Evolutionary conservation across 108 stramenopile genomes (phyloP).

Genomic region (Cyclotella baltica): DNA sequence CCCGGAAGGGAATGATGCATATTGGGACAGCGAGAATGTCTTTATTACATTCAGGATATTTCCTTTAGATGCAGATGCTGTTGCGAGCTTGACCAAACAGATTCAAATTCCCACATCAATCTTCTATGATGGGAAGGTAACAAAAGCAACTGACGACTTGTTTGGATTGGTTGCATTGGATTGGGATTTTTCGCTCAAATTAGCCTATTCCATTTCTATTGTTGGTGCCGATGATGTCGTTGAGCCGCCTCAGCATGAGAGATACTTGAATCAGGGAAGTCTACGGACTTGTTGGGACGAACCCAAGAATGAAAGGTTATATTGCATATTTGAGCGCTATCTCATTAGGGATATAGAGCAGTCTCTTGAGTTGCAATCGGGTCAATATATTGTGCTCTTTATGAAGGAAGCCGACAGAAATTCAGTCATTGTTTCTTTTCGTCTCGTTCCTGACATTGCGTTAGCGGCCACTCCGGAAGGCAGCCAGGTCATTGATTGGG

Average conservation of each 20-base stretch:
- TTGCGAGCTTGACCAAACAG: conserved; percentile 62
- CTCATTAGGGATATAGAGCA: conserved; percentile 44
- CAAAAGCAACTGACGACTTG: conserved; percentile 49
- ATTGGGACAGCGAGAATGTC: conserved; percentile 60
- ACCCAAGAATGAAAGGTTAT: conserved; percentile 32
- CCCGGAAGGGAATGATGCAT: conserved; percentile 55
- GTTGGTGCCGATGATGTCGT: conserved; percentile 53
- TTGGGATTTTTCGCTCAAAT: conserved; percentile 71
- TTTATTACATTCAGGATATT: conserved; percentile 66
- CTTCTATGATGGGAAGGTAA: conserved; percentile 66
- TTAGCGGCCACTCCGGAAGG: neutral
- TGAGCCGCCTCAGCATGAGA: conserved; percentile 22
- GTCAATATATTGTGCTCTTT: conserved; percentile 50
- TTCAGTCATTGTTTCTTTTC: conserved; percentile 51
- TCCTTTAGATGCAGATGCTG: conserved; percentile 34
- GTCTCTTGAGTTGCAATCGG: conserved; percentile 39
- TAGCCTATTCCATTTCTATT: conserved; percentile 66
- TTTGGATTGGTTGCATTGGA: conserved; percentile 64
- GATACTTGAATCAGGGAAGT: conserved; percentile 75
- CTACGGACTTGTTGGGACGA: conserved; percentile 50
- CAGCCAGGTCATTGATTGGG: conserved; percentile 25
- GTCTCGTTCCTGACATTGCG: conserved; percentile 46
- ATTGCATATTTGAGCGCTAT: conserved; percentile 72
- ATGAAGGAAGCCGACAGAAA: conserved; percentile 49
- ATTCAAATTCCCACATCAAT: conserved; percentile 56